Percentiles rank a stretch among this genome's conserved stretches.
Evolutionary conservation across 2,329 filamentous ascomycete genomes (phyloP).

Genomic region (Zymoseptoria tritici): DNA sequence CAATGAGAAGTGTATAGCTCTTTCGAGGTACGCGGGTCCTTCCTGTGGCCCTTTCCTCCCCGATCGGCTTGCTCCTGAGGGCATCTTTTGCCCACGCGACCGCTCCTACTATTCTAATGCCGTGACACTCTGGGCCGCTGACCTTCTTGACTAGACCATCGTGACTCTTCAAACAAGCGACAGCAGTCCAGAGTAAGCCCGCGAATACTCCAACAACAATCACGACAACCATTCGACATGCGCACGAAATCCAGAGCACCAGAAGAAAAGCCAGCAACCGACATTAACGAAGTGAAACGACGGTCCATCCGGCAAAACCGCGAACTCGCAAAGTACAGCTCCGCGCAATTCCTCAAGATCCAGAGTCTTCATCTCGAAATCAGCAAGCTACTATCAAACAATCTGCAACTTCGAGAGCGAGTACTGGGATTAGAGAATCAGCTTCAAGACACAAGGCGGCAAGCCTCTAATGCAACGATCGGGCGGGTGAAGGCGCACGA

Average conservation of each 20-base stretch:
- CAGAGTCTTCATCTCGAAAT: constrained; percentile 69
- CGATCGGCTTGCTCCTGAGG: too few relatives aligned
- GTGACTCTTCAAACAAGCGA: too few relatives aligned
- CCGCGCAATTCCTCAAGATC: constrained; percentile 67
- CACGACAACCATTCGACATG: constrained; percentile 13
- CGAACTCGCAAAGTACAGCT: constrained; percentile 71
- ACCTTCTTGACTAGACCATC: too few relatives aligned
- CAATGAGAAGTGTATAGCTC: too few relatives aligned
- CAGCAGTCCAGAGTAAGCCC: too few relatives aligned
- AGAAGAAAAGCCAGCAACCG: constrained; percentile 15
- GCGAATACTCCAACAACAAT: too few relatives aligned
- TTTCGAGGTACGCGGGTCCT: too few relatives aligned
- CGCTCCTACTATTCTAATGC: too few relatives aligned
- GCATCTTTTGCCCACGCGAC: too few relatives aligned
- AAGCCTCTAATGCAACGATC: constrained; percentile 56
- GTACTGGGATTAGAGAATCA: constrained; percentile 63
- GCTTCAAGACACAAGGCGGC: constrained; percentile 51
- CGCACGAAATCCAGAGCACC: constrained; percentile 26
- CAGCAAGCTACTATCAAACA: constrained; percentile 38
- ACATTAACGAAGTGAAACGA: constrained; percentile 56
- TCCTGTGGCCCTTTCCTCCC: too few relatives aligned
- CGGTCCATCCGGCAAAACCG: constrained; percentile 76
- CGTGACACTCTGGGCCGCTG: too few relatives aligned
- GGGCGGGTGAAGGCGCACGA: constrained; percentile 36
- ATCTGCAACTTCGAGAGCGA: constrained; percentile 63